Conservation (phyloP, 2,329 filamentous ascomycete species). For the Cladorrhinum sp. region DNA sequence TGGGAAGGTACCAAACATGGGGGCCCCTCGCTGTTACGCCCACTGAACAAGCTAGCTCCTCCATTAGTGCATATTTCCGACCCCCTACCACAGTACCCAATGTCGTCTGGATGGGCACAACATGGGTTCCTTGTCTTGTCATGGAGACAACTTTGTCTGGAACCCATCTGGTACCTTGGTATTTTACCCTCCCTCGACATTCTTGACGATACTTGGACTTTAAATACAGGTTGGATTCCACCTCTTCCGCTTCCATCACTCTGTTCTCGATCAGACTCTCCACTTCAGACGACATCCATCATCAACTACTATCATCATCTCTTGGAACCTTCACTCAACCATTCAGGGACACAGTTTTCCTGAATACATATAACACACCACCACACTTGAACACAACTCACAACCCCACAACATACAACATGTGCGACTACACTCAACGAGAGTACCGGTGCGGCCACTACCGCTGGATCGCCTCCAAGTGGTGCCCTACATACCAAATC, state of each 20-base stretch:
- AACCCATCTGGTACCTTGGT: background rate
- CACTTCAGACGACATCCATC: background rate
- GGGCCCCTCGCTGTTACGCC: slow-evolving; percentile 15
- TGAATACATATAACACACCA: background rate
- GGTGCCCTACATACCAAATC: slow-evolving; percentile 34
- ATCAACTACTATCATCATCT: background rate
- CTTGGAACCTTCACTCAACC: background rate
- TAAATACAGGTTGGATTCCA: slow-evolving; percentile 30
- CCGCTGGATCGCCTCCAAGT: slow-evolving; percentile 36
- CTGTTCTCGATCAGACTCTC: slow-evolving; percentile 7
- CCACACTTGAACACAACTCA: background rate
- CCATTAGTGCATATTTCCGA: slow-evolving; percentile 20
- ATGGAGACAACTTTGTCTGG: slow-evolving; percentile 17
- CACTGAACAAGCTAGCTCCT: slow-evolving; percentile 9
- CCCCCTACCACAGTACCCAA: slow-evolving; percentile 18
- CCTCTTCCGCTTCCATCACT: background rate
- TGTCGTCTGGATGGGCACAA: slow-evolving; percentile 22
- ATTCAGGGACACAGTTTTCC: too few relatives aligned
- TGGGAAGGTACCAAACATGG: slow-evolving; percentile 13
- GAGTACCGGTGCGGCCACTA: slow-evolving; percentile 37
- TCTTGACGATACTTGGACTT: slow-evolving; percentile 17
- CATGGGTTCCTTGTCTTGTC: slow-evolving; percentile 23
- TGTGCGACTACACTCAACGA: slow-evolving; percentile 52
- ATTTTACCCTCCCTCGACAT: slow-evolving; percentile 14
- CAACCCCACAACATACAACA: slow-evolving; percentile 28